Base-by-base conservation (phyloP, 23 red algal genomes). In the Gracilariopsis chorda region DNA sequence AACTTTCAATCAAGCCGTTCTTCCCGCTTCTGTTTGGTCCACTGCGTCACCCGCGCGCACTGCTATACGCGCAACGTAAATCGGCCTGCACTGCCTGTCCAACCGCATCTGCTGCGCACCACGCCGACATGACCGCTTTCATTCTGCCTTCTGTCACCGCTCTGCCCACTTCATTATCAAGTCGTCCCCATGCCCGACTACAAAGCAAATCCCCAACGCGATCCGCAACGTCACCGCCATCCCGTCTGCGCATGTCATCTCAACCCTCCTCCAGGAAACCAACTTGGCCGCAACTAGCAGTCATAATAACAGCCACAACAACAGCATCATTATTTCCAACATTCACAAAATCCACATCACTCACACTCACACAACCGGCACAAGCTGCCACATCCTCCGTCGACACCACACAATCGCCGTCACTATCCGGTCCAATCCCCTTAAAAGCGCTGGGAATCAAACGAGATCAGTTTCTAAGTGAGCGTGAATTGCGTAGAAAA, bases 371-470 rank as follows among this genome's bases (percentile, higher is more conserved):
- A 4, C 62, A 36, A 9, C 62, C 62, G 20, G 62, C 41, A 16
- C 62, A 68, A 17, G 62, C 62, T 39, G 62, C 62, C 20, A 68
- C 62, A 3, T 20, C 33, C 34, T 30, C 35, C 21, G 32, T 36
- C 1, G 62, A 30, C 41, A 30, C 35, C 35, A 68, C 33, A 5
- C 62, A 36, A 35, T 68, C 62, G 14, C n/a, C n/a, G n/a, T n/a
- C n/a, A n/a, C n/a, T n/a, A n/a, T 39, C 35, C 33, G 12, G 49
- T 11, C 58, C 83, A 7, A 88, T 88, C 32, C 65, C 83, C 25
- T 37, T 93, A 30, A 47, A 74, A 34, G 20, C 62, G 64, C 57
- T 94, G 17, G 92, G 92, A 29, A 37, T 94, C 62, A 94, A 94
- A 53, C 45, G 75, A 29, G 92, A 94, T 19, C 82, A 94, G 1